Conservation (phyloP, 2,329 filamentous ascomycete genomes). For the Hypoxylon sp. region DNA sequence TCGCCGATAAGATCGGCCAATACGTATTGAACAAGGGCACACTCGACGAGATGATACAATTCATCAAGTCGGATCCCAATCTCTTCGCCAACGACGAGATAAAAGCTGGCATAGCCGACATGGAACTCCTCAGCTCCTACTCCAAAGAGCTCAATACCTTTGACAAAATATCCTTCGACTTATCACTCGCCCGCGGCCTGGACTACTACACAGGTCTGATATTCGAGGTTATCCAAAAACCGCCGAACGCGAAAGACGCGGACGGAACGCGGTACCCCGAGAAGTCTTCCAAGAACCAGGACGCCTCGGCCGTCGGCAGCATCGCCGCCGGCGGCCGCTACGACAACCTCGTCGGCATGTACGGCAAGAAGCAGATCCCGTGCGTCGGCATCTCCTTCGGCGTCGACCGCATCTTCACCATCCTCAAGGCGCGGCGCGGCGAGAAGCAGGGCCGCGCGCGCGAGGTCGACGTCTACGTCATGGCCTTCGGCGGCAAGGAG, state of each 20-base stretch:
- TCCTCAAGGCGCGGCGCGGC: slow-evolving; percentile 80
- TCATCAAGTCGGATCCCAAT: slow-evolving; percentile 74
- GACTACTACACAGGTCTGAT: slow-evolving; percentile 94
- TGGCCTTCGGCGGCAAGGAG: slow-evolving; percentile 81
- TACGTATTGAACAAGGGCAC: slow-evolving; percentile 82
- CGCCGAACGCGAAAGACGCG: slow-evolving; percentile 5
- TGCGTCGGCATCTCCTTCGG: slow-evolving; percentile 94
- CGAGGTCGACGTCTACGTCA: slow-evolving; percentile 78
- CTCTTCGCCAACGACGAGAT: slow-evolving; percentile 79
- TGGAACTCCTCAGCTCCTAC: slow-evolving; percentile 84
- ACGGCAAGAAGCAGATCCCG: slow-evolving; percentile 87
- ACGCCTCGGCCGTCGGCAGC: slow-evolving; percentile 65
- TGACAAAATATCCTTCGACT: slow-evolving; percentile 85
- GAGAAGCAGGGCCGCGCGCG: slow-evolving; percentile 62
- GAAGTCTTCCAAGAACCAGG: slow-evolving; percentile 25
- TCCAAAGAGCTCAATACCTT: slow-evolving; percentile 81
- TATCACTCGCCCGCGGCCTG: slow-evolving; percentile 89
- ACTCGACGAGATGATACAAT: slow-evolving; percentile 77
- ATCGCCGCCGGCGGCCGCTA: slow-evolving; percentile 90
- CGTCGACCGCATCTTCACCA: slow-evolving; percentile 94
- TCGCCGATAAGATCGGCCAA: slow-evolving; percentile 88
- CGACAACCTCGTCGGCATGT: slow-evolving; percentile 95
- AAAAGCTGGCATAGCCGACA: slow-evolving; percentile 83
- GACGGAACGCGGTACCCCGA: slow-evolving; percentile 29
- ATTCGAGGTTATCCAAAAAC: slow-evolving; percentile 73